Evolutionary conservation across 2,329 filamentous ascomycete species (phyloP), one percentile per base, ranked within the genome.

Genomic region (Dissoconium aciculare): DNA sequence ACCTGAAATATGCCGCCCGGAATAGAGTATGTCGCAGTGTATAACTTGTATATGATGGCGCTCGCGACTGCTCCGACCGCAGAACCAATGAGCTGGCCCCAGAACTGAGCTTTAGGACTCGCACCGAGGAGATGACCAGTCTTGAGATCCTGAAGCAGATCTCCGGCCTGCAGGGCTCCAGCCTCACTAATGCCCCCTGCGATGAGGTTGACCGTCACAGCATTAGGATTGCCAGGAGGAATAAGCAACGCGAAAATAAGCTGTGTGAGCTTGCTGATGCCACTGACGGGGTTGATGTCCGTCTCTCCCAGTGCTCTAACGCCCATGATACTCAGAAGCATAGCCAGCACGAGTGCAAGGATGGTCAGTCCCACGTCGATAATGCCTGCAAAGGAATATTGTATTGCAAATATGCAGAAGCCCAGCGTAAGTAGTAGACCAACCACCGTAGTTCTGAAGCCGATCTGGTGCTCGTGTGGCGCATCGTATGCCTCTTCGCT

Each of bases 91-190:
- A 95, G 71, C 52, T 98, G 89, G 1, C 89, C 89, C 67, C 82
- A 94, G 53, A 98, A 98, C 49, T 98, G 89, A 0, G 89, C 89
- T 45, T 80, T 89, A 0, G 89, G 89, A 3, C 83, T 80, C 1
- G 89, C 89, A 8, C 87, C 85, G 1, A 98, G 68, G 0, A 98
- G 62, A 54, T 98, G 85, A 0, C 89, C 89, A 0, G 89, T 94
- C 55, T 98, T 98, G 16, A 98, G 68, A 52, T 98, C 89, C 53
- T 98, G 89, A 69, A 98, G 81, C 33, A 98, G 71, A 54, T 98
- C 89, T 5, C 89, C 89, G 3, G 89, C 87, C 60, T 98, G 89
- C 4, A 95, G 64, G 3, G 89, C 89, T 4, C 89, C 79, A 3
- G 76, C 74, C 54, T 85, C 79, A 8, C 73, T 78, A 16, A 98